These are phyloP conservation scores for Trichophyton benhamiae DNA, from an alignment of 2,329 filamentous ascomycete genomes.

Conservation along the genomic window DNA sequence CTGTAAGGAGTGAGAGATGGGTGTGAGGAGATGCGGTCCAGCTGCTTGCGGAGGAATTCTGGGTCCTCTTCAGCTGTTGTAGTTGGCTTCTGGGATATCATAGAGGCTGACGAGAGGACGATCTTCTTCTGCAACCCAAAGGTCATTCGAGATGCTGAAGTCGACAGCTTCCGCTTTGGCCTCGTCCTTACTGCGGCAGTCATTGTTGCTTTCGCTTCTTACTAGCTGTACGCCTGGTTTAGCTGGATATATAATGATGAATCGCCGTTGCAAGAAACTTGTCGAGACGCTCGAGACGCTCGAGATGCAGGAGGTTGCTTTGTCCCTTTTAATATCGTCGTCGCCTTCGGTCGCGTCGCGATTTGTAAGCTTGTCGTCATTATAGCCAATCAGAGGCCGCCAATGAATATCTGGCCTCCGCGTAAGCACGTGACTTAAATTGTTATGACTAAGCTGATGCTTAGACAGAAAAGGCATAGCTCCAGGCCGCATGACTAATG, in stretches of 20 bases:
- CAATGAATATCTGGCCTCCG: no score
- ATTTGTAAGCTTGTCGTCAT: background rate
- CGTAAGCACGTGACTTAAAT: background rate
- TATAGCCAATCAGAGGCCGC: background rate
- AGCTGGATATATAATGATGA: no score
- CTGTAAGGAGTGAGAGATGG: conserved; percentile 40
- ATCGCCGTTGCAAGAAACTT: background rate
- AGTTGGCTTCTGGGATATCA: background rate
- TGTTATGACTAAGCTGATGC: background rate
- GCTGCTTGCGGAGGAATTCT: conserved; percentile 12
- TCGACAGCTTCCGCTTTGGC: background rate
- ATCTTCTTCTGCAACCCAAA: background rate
- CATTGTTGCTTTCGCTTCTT: background rate
- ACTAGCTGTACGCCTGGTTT: background rate
- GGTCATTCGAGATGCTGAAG: background rate
- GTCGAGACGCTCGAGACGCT: background rate
- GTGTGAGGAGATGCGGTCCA: conserved; percentile 33
- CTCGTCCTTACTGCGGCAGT: background rate
- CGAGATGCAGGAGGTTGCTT: no score
- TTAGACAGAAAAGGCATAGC: background rate
- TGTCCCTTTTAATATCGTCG: background rate
- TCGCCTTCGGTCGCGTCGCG: background rate
- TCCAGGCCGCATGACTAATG: background rate
- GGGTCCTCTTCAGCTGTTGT: background rate
- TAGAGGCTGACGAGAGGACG: background rate